Evolutionary conservation across 331 rosid species (phyloP).

Genomic region (Acacia concinna): DNA sequence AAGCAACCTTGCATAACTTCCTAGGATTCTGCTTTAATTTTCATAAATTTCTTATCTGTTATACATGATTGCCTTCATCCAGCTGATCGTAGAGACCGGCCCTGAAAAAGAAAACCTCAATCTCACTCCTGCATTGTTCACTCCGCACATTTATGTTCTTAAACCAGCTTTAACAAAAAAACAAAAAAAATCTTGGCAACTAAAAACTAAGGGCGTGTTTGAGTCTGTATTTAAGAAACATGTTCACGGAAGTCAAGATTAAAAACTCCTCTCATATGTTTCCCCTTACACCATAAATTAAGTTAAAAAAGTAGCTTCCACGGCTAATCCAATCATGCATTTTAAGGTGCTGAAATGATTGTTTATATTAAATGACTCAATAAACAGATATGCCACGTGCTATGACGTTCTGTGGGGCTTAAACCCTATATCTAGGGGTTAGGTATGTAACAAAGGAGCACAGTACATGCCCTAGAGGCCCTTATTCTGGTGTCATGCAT

Average conservation of each 20-base stretch:
- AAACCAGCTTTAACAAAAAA: neutral
- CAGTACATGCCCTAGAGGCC: no score
- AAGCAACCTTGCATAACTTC: neutral
- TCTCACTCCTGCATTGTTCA: neutral
- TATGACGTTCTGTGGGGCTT: neutral
- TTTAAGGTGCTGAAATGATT: neutral
- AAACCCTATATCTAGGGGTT: neutral
- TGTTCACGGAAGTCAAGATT: no score
- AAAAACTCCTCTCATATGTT: no score
- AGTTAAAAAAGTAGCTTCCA: no score
- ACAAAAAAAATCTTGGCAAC: neutral
- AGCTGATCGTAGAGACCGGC: neutral
- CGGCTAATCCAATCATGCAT: no score
- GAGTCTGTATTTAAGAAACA: no score
- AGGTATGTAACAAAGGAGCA: neutral
- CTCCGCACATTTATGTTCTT: neutral
- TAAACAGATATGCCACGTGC: neutral
- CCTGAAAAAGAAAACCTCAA: neutral
- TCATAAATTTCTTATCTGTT: neutral
- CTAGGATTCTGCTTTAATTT: conserved; percentile 10
- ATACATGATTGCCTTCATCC: neutral
- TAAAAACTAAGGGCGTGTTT: no score
- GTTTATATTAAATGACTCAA: neutral
- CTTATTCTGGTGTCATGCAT: neutral
- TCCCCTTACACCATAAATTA: no score